Percentiles rank a stretch among this genome's conserved stretches.
Conservation (phyloP, 768 basidiomycete genomes). For the Termitomyces sp. region DNA sequence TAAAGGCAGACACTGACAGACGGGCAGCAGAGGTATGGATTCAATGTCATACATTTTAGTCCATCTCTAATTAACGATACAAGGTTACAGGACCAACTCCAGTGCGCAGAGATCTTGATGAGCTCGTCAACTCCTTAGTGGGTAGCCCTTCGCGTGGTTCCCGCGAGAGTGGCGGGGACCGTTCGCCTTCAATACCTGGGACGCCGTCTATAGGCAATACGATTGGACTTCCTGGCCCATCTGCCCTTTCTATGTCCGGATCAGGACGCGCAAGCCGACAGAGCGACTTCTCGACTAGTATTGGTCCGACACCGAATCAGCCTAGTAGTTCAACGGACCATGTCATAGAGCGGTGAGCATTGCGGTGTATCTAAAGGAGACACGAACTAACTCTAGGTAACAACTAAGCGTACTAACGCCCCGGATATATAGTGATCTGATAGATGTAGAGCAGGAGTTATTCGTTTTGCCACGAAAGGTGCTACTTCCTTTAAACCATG, state of each 20-base stretch:
- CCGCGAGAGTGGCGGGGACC: constrained; percentile 58
- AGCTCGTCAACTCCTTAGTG: constrained; percentile 65
- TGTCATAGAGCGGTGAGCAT: constrained; percentile 64
- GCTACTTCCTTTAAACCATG: constrained; percentile 10
- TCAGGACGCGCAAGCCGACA: constrained; percentile 71
- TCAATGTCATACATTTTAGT: not conserved
- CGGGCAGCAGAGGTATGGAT: constrained; percentile 36
- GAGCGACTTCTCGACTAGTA: constrained; percentile 58
- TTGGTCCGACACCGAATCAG: constrained; percentile 43
- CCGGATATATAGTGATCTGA: constrained; percentile 70
- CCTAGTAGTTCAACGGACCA: constrained; percentile 62
- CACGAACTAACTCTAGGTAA: not conserved
- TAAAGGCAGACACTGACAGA: constrained; percentile 51
- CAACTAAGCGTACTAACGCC: constrained; percentile 56
- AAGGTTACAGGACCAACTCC: constrained; percentile 42
- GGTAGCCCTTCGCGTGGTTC: constrained; percentile 40
- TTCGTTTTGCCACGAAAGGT: constrained; percentile 90
- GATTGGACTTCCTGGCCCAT: constrained; percentile 34
- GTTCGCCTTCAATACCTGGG: constrained; percentile 73
- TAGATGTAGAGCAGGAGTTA: constrained; percentile 86
- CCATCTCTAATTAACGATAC: not conserved
- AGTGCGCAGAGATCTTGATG: constrained; percentile 58
- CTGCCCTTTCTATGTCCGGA: constrained; percentile 34
- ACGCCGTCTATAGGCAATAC: constrained; percentile 54
- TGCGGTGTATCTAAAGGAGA: not conserved